Percentiles rank a stretch among this genome's conserved stretches.
Evolutionary conservation across 1,284 basidiomycete genomes (phyloP).

Genomic region (Mrakiaceae sp.): DNA sequence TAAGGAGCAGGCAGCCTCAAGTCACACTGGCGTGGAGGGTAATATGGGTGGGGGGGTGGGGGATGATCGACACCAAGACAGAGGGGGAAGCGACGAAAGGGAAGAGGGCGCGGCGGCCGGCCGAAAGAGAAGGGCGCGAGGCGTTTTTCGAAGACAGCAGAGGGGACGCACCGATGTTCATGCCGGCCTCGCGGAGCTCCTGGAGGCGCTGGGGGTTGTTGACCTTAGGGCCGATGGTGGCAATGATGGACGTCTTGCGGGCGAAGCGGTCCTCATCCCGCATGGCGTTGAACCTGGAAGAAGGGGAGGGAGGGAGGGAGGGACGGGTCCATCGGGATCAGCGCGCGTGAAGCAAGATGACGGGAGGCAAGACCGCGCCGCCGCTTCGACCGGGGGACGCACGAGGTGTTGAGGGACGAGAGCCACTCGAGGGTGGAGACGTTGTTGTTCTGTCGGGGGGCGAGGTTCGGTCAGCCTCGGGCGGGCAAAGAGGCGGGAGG

Average conservation of each 20-base stretch:
- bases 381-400: conserved; percentile 33
- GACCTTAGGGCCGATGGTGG: conserved; percentile 90
- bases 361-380: not conserved
- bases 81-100: not conserved
- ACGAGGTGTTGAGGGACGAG: conserved; percentile 61
- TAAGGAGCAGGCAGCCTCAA: not conserved
- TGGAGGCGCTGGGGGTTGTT: conserved; percentile 77
- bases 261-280: conserved; percentile 65
- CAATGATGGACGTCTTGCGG: conserved; percentile 95
- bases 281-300: conserved; percentile 42
- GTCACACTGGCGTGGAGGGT: not conserved
- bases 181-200: conserved; percentile 71
- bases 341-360: not conserved
- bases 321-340: not conserved
- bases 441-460: not conserved
- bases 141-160: not conserved
- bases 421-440: conserved; percentile 62
- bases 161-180: conserved; percentile 68
- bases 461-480: no score
- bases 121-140: not conserved
- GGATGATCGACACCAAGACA: not conserved
- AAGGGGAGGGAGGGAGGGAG: not conserved
- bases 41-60: no score
- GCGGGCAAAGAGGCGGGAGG: not conserved
- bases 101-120: not conserved